A percentile compares a stretch with the other conserved stretches of the same genome.
Evolutionary conservation across 176 grass and related monocot genomes (phyloP).

Genomic region (Miscanthus lutarioriparius): DNA sequence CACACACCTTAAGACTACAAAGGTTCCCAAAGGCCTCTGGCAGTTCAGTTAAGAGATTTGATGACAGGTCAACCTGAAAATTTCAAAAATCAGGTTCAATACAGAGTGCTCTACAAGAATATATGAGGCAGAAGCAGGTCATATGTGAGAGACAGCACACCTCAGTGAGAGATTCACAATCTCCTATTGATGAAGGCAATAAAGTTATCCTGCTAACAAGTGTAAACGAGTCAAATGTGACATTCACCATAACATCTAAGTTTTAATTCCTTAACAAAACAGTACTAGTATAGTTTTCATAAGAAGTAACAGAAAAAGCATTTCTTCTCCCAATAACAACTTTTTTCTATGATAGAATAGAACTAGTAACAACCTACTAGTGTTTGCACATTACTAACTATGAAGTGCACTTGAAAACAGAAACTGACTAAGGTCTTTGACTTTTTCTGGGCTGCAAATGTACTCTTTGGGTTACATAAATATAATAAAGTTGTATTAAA

Average conservation of each 20-base stretch:
- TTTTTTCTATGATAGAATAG: not conserved
- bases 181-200: slow-evolving; percentile 75
- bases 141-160: slow-evolving; percentile 32
- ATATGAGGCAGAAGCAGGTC: not conserved
- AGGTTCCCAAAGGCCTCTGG: slow-evolving; percentile 75
- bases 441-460: not conserved
- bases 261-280: slow-evolving; percentile 26
- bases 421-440: not conserved
- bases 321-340: not conserved
- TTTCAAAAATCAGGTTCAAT: slow-evolving; percentile 17
- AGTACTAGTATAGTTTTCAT: slow-evolving; percentile 13
- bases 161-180: slow-evolving; percentile 77
- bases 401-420: not conserved
- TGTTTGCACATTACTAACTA: not conserved
- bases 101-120: slow-evolving; percentile 4
- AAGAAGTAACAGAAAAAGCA: not conserved
- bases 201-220: slow-evolving; percentile 66
- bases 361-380: not conserved
- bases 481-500: not conserved
- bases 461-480: not conserved
- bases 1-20: slow-evolving; percentile 69
- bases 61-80: slow-evolving; percentile 80
- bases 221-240: slow-evolving; percentile 9
- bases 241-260: not conserved
- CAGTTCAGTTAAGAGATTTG: slow-evolving; percentile 75